Evolutionary conservation across 345 rosid genomes (phyloP), one percentile per base, ranked within the genome.

Genomic region (Lumnitzera racemosa): DNA sequence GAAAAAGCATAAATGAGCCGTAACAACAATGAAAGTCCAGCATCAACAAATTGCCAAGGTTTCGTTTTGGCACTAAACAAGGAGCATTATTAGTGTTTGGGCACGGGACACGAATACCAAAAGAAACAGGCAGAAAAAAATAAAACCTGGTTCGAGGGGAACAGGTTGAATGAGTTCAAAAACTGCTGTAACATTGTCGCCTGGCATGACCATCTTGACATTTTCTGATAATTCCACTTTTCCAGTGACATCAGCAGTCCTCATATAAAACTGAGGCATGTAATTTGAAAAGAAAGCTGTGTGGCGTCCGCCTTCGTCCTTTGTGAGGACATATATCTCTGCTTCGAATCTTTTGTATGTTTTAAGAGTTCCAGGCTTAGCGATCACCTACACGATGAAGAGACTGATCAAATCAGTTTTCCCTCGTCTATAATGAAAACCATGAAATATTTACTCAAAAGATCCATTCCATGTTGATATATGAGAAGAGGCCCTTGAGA

Each of bases 231-330:
- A 70, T 59, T 92, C 88, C 47, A 92, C 84, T 74, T 76, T 87
- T 53, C 98, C 96, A 0, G 96, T 92, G 58, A 92, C 48, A 78
- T 92, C 97, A 5, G 97, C 98, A 12, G 98, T 92, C 67, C 98
- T 83, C 87, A 89, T 5, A 65, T 89, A 92, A 72, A 92, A 87
- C 76, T 89, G 98, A 55, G 98, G 98, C 73, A 72, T 83, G 72
- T 92, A 92, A 76, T 92, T 94, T 23, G 98, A 80, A 72, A 83
- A 70, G 64, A 95, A 95, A 9, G 91, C 83, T 20, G 95, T 95
- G 70, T 95, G 97, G n/a, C 99, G 96, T 57, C 99, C 98, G 61
- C 99, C 99, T 81, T 95, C 99, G 12, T 85, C 97, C 70, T 95
- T 90, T 41, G 96, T 80, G 55, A 95, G 94, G 70, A 88, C 97